A percentile compares a stretch with the other conserved stretches of the same genome.
Evolutionary conservation across 257 asterid genomes (phyloP).

Genomic region (Nicotiana tomentosiformis): DNA sequence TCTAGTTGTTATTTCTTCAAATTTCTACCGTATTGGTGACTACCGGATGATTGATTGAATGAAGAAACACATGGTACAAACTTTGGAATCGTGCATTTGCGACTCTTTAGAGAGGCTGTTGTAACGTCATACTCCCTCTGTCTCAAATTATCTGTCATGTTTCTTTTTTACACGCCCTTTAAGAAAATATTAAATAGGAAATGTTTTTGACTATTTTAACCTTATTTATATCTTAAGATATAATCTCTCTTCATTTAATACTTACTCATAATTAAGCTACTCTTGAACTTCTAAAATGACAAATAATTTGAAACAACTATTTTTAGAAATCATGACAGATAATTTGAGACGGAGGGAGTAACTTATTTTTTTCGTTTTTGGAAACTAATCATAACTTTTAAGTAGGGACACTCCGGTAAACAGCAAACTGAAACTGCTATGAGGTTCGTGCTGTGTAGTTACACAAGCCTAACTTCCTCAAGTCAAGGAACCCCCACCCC

Average conservation of each 20-base stretch:
- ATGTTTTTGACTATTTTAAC: too few relatives aligned
- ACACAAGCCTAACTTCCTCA: not conserved
- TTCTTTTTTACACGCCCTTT: too few relatives aligned
- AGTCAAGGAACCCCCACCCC: not conserved
- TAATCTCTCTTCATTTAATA: too few relatives aligned
- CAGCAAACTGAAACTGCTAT: not conserved
- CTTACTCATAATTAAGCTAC: too few relatives aligned
- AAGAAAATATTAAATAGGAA: too few relatives aligned
- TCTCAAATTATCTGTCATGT: too few relatives aligned
- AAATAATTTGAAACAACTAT: too few relatives aligned
- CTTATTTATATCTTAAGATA: too few relatives aligned
- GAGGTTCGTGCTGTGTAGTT: not conserved
- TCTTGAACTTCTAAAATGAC: too few relatives aligned
- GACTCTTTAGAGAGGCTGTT: not conserved
- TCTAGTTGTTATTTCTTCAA: not conserved
- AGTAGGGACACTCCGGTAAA: not conserved
- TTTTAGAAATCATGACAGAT: too few relatives aligned
- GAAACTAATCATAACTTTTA: not conserved
- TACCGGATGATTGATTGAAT: not conserved
- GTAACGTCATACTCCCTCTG: not conserved
- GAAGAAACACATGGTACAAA: not conserved
- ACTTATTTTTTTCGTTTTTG: not conserved
- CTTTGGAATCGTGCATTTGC: not conserved
- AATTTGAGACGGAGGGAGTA: too few relatives aligned
- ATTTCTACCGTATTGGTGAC: not conserved